phyloP scores from a whole-genome alignment of 108 stramenopile species.

The Seminavis robusta region DNA sequence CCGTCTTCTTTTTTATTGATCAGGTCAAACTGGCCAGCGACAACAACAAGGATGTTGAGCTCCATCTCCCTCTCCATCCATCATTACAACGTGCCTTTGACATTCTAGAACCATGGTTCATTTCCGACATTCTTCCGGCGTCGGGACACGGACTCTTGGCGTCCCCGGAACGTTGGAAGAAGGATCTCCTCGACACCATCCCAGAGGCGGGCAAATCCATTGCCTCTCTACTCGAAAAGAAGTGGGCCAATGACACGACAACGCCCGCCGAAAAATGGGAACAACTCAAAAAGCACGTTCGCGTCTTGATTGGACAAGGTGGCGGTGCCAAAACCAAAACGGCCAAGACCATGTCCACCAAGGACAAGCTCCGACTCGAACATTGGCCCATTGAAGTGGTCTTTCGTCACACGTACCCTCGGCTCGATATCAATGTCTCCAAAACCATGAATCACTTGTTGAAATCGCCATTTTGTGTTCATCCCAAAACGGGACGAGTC shows the following conservation, averaged over 20 bases:
- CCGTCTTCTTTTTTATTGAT: neutral
- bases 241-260: conserved; percentile 57
- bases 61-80: conserved; percentile 83
- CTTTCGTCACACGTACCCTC: conserved; percentile 91
- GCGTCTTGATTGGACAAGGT: conserved; percentile 5
- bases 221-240: conserved; percentile 37
- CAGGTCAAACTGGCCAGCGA: conserved; percentile 59
- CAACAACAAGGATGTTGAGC: conserved; percentile 64
- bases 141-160: conserved; percentile 85
- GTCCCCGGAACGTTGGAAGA: conserved; percentile 64
- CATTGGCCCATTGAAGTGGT: conserved; percentile 91
- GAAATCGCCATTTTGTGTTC: conserved; percentile 97
- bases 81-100: conserved; percentile 82
- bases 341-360: conserved; percentile 22
- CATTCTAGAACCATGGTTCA: conserved; percentile 91
- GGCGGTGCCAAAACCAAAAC: conserved; percentile 2
- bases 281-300: conserved; percentile 40
- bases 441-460: conserved; percentile 99
- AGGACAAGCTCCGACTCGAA: conserved; percentile 60
- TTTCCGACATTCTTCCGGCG: conserved; percentile 70
- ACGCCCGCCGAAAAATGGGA: conserved; percentile 78
- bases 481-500: conserved; percentile 98
- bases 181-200: conserved; percentile 77
- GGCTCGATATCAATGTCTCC: conserved; percentile 99
- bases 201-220: conserved; percentile 69